These are phyloP conservation scores for Cucurbita pepo DNA, from an alignment of 306 rosid species.

Conservation along the genomic window DNA sequence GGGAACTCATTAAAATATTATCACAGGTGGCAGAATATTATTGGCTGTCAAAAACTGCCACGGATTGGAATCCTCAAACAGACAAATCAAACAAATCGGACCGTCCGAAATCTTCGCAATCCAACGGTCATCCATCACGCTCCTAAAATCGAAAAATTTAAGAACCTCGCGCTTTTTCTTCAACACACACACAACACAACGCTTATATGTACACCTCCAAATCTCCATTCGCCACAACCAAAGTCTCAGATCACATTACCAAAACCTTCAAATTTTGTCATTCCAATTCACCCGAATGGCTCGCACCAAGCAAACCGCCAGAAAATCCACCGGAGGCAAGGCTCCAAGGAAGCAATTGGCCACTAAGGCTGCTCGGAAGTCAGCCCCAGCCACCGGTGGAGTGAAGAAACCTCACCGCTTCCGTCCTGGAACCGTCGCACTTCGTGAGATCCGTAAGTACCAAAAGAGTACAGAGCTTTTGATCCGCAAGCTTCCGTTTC, in stretches of 20 bases:
- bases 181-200: neutral
- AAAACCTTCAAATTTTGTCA: neutral
- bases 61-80: neutral
- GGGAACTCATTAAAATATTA: neutral
- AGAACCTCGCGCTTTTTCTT: neutral
- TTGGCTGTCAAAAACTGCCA: neutral
- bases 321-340: conserved; percentile 10
- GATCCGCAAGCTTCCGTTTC: conserved; percentile 8
- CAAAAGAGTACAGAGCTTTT: conserved; percentile 5
- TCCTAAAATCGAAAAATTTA: neutral
- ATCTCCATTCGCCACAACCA: neutral
- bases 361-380: conserved; percentile 7
- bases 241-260: neutral
- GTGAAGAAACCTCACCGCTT: conserved; percentile 8
- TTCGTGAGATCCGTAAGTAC: conserved; percentile 9
- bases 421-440: conserved; percentile 9
- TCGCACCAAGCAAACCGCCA: conserved; percentile 12
- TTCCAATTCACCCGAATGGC: neutral
- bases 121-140: neutral
- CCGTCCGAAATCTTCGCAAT: neutral
- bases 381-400: conserved; percentile 9
- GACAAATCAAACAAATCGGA: neutral
- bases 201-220: neutral
- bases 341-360: conserved; percentile 10
- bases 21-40: neutral